Evolutionary conservation across 805 yeast species (phyloP), one percentile per base, ranked within the genome.

Genomic region (Schwanniomyces occidentalis): DNA sequence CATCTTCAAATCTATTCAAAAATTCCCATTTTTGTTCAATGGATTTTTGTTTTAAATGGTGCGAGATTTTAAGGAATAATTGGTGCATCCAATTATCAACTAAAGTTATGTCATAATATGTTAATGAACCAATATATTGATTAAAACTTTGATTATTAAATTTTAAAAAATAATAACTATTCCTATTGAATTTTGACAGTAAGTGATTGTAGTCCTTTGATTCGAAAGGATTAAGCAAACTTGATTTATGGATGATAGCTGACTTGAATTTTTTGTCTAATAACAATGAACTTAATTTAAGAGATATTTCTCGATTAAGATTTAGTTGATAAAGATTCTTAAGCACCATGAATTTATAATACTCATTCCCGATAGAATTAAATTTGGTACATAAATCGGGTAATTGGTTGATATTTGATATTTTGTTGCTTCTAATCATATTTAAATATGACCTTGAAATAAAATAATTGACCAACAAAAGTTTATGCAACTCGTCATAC

Each of bases 101-200:
- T n/a, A 19, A 19, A 6, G 23, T 22, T 8, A 36, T 25, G 16
- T 40, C 40, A 8, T 34, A 29, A 15, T 17, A 37, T 8, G 32
- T 27, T n/a, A 52, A 31, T 9, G 44, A 39, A 3, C 52, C 58
- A 21, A 51, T 25, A 34, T 42, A 51, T 35, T 54, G 60, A 26
- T 37, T 44, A 35, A 51, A 54, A 6, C 44, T 24, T 31, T 48
- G 52, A 21, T 38, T 26, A 27, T 38, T 30, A 29, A 44, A 44
- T 10, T 42, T 30, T 18, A 48, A 18, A 17, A 32, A 23, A 26
- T 21, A 34, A 26, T 25, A 42, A 24, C 29, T 40, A 31, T 41
- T 49, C 15, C 27, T 28, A 31, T 32, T 34, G 22, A 24, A 35
- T 6, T 27, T 20, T 10, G 22, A 25, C 14, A 23, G 27, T 15